Conservation (phyloP, 2,329 filamentous ascomycete genomes). For the Ophiostoma australiae region DNA sequence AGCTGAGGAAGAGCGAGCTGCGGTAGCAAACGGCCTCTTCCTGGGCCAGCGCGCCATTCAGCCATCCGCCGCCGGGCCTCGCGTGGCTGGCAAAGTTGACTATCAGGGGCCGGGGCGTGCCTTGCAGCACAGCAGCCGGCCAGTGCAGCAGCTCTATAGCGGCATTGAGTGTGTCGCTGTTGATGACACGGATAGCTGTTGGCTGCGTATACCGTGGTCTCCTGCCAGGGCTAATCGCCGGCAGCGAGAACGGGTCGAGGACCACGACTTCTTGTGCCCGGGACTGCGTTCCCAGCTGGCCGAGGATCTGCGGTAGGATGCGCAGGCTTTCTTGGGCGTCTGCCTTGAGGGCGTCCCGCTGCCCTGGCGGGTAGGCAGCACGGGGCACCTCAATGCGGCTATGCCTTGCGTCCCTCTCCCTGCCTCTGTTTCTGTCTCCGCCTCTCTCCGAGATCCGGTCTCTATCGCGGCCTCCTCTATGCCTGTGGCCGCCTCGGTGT, state of each 20-base stretch:
- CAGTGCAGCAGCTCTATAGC: constrained; percentile 39
- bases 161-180: constrained; percentile 54
- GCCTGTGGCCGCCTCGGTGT: not conserved
- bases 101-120: constrained; percentile 32
- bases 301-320: constrained; percentile 45
- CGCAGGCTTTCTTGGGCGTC: constrained; percentile 45
- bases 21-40: constrained; percentile 66
- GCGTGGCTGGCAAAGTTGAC: constrained; percentile 63
- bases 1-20: constrained; percentile 48
- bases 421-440: not conserved
- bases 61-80: constrained; percentile 59
- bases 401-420: not conserved
- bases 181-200: constrained; percentile 45
- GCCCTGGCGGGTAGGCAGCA: constrained; percentile 17
- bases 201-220: constrained; percentile 41
- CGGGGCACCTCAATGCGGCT: constrained; percentile 5
- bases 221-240: constrained; percentile 36
- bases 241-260: constrained; percentile 32
- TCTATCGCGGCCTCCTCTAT: not conserved
- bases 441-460: not conserved
- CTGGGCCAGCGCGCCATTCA: constrained; percentile 57
- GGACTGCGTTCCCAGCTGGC: constrained; percentile 39
- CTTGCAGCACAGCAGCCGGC: constrained; percentile 19
- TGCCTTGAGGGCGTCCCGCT: constrained; percentile 34
- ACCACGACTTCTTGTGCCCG: constrained; percentile 38